Percentiles rank a stretch among this genome's conserved stretches.
These are phyloP conservation scores for Aspergillus haitiensis DNA, from an alignment of 495 filamentous ascomycete species.

Conservation along the genomic window DNA sequence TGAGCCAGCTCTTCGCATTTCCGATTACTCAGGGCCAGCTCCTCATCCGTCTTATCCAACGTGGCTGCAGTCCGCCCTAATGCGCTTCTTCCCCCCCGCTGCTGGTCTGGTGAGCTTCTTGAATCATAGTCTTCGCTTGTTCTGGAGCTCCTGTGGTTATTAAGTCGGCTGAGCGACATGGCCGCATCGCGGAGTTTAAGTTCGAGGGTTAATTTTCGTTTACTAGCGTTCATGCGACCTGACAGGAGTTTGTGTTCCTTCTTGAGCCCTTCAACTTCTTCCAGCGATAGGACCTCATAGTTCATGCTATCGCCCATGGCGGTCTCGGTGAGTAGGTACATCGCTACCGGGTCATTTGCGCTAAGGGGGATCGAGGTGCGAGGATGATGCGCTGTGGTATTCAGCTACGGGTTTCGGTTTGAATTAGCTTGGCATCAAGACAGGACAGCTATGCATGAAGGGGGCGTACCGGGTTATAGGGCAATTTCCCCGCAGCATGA, in stretches of 20 bases:
- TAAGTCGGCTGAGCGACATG: slow-evolving; percentile 74
- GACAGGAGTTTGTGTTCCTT: slow-evolving; percentile 71
- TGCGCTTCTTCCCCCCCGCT: slow-evolving; percentile 49
- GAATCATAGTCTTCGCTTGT: slow-evolving; percentile 36
- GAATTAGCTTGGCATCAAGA: slow-evolving; percentile 22
- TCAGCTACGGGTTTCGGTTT: slow-evolving; percentile 29
- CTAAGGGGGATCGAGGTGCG: slow-evolving; percentile 48
- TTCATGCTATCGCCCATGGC: slow-evolving; percentile 81
- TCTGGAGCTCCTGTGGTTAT: slow-evolving; percentile 54
- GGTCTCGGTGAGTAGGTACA: slow-evolving; percentile 92
- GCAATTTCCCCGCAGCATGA: slow-evolving; percentile 38
- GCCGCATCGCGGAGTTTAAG: slow-evolving; percentile 93
- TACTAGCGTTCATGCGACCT: slow-evolving; percentile 73
- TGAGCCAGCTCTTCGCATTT: slow-evolving; percentile 83
- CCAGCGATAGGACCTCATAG: slow-evolving; percentile 82
- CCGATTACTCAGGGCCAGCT: slow-evolving; percentile 68
- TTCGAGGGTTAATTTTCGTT: slow-evolving; percentile 83
- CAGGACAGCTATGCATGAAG: background rate
- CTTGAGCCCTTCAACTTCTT: slow-evolving; percentile 89
- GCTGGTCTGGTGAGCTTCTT: slow-evolving; percentile 30
- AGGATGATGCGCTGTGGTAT: slow-evolving; percentile 28
- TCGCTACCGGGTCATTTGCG: slow-evolving; percentile 57
- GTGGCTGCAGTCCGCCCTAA: slow-evolving; percentile 43
- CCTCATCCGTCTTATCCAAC: slow-evolving; percentile 64
- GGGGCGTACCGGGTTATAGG: slow-evolving; percentile 44